phyloP scores from a whole-genome alignment of 192 early-diverging fungal genomes.

The Backusella luteola region DNA sequence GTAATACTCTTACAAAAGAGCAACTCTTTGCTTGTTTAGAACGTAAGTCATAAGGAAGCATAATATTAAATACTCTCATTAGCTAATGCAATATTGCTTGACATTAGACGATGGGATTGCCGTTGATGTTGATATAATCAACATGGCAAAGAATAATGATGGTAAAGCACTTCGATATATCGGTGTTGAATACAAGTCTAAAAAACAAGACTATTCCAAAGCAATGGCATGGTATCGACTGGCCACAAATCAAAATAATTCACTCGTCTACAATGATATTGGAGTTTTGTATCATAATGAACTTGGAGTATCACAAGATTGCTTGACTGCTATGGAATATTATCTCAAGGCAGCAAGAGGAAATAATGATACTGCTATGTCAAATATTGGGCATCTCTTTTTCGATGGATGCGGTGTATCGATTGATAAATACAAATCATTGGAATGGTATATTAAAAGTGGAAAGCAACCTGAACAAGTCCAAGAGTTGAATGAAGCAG shows the following conservation, averaged over 20 bases:
- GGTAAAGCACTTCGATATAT: too few relatives aligned
- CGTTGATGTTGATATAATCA: too few relatives aligned
- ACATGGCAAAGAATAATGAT: too few relatives aligned
- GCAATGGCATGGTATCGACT: not conserved
- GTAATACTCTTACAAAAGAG: too few relatives aligned
- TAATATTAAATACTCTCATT: too few relatives aligned
- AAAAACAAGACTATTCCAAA: not conserved
- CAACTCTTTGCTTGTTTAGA: too few relatives aligned
- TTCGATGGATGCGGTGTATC: not conserved
- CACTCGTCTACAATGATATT: rapidly evolving
- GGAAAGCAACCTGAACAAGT: too few relatives aligned
- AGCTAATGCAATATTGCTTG: too few relatives aligned
- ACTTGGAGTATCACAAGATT: not conserved
- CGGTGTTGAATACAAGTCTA: too few relatives aligned
- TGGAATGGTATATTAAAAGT: not conserved
- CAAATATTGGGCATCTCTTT: not conserved
- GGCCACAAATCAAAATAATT: not conserved
- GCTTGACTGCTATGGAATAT: not conserved
- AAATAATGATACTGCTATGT: not conserved
- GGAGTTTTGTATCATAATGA: not conserved
- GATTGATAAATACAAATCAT: not conserved
- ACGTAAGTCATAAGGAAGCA: too few relatives aligned
- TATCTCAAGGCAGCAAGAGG: not conserved
- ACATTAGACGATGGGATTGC: too few relatives aligned
- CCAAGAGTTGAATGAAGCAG: too few relatives aligned